phyloP scores from a whole-genome alignment of 2,329 filamentous ascomycete species.

The Aspergillus quadrilineatus region DNA sequence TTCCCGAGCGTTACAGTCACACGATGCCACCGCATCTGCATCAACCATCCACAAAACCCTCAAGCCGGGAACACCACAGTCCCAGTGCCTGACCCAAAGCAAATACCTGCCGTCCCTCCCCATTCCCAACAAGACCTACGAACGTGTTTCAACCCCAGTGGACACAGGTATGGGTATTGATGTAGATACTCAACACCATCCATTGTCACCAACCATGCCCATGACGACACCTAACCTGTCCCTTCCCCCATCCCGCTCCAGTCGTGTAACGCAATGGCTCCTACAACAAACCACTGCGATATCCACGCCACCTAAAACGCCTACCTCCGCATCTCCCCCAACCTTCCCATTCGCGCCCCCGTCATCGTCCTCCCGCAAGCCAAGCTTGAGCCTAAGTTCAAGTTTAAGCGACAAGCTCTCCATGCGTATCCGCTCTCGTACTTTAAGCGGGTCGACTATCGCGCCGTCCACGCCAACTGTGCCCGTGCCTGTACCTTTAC shows the following conservation, averaged over 20 bases:
- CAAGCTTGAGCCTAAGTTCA: conserved; percentile 19
- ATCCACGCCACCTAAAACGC: background rate
- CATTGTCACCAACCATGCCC: background rate
- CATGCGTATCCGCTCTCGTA: conserved; percentile 32
- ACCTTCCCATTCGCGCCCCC: background rate
- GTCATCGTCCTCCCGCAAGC: conserved; percentile 14
- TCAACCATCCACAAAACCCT: conserved; percentile 23
- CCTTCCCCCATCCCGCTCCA: conserved; percentile 24
- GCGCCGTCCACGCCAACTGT: conserved; percentile 28
- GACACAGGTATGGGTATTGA: background rate
- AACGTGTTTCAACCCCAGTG: conserved; percentile 13
- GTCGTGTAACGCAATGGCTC: conserved; percentile 34
- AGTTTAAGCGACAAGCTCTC: conserved; percentile 22
- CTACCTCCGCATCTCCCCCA: background rate
- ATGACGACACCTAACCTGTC: background rate
- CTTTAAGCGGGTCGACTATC: conserved; percentile 38
- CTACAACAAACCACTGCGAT: conserved; percentile 20
- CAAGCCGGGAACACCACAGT: conserved; percentile 24
- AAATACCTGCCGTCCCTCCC: conserved; percentile 25
- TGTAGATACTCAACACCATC: background rate
- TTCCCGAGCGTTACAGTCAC: background rate
- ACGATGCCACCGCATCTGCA: conserved; percentile 16
- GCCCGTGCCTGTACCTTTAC: conserved; percentile 13
- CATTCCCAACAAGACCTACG: conserved; percentile 3
- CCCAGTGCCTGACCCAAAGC: conserved; percentile 18